Evolutionary conservation across 1,284 basidiomycete species (phyloP).

Genomic region (Leccinum solheimii): DNA sequence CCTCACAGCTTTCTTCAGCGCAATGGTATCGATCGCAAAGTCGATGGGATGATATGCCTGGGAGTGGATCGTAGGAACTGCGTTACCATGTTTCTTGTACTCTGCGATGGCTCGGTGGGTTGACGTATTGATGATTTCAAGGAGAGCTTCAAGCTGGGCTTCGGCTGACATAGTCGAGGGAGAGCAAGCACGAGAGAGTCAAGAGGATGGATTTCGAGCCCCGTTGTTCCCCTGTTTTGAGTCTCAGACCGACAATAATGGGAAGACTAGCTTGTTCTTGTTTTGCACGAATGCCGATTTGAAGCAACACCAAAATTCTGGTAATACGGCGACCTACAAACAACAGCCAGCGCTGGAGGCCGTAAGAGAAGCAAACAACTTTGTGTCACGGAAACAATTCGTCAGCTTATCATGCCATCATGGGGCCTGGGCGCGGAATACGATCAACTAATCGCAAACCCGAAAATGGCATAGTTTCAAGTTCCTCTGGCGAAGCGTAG

Average conservation of each 20-base stretch:
- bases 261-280: neutral
- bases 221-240: neutral
- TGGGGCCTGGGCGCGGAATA: neutral
- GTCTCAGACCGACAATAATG: neutral
- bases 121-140: slow-evolving; percentile 10
- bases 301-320: neutral
- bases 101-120: slow-evolving; percentile 31
- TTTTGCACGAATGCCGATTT: neutral
- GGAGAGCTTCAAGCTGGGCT: slow-evolving; percentile 19
- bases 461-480: neutral
- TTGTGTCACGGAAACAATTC: neutral
- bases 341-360: neutral
- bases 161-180: slow-evolving; percentile 24
- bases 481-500: neutral
- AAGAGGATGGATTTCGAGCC: neutral
- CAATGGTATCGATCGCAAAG: slow-evolving; percentile 20
- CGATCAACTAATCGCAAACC: neutral
- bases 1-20: slow-evolving; percentile 31
- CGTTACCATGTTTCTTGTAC: slow-evolving; percentile 25
- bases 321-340: neutral
- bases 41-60: slow-evolving; percentile 28
- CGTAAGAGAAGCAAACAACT: neutral
- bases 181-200: too few species aligned
- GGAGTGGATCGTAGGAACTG: slow-evolving; percentile 28
- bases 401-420: neutral